Conservation (phyloP, 176 grass and related monocot species). For the barley (Hordeum vulgare) region DNA sequence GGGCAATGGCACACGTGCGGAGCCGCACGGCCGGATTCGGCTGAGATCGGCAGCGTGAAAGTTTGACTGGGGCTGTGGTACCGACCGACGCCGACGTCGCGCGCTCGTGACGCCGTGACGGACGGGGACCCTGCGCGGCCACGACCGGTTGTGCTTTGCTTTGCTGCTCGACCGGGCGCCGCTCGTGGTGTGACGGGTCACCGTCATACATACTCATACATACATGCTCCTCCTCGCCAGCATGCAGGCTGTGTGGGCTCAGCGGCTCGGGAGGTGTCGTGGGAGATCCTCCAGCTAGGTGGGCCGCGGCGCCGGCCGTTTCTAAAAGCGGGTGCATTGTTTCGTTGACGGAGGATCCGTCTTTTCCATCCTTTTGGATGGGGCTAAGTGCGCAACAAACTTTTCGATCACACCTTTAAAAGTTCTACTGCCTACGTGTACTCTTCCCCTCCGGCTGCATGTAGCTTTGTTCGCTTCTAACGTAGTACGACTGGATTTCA, state of each 20-base stretch:
- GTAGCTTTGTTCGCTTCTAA: too few species aligned
- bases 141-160: background rate
- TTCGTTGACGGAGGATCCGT: background rate
- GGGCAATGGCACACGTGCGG: conserved; percentile 19
- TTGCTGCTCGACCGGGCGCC: background rate
- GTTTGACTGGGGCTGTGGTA: conserved; percentile 22
- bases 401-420: background rate
- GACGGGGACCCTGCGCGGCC: conserved; percentile 12
- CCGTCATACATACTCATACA: background rate
- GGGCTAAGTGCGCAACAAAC: background rate
- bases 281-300: background rate
- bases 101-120: background rate
- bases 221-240: background rate
- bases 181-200: conserved; percentile 12
- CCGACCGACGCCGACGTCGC: background rate
- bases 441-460: too few species aligned
- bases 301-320: conserved; percentile 2
- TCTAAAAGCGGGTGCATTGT: background rate
- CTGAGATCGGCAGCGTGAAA: background rate
- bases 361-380: background rate
- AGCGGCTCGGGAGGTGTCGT: conserved; percentile 7
- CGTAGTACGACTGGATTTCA: too few species aligned
- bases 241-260: too few species aligned
- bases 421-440: background rate
- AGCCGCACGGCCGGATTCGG: background rate